Evolutionary conservation across 495 filamentous ascomycete species (phyloP), one percentile per base, ranked within the genome.

Genomic region (Parathielavia appendiculata): DNA sequence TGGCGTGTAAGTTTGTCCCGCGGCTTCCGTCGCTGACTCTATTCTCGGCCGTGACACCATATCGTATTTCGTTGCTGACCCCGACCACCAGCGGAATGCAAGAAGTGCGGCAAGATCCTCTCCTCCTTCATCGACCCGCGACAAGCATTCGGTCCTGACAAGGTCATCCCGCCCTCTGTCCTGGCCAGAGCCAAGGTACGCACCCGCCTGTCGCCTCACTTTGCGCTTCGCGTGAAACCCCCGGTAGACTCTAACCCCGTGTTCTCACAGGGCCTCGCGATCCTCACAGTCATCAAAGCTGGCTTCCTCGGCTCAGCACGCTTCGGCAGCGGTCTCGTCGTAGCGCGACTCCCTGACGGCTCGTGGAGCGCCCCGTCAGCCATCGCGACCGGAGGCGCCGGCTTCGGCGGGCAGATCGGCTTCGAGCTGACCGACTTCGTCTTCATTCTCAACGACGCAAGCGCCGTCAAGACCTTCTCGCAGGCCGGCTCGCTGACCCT

Each of bases 361-460:
- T 78, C 83, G 49, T 98, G 93, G 93, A 95, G 89, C 57, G 95
- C 93, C 16, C 93, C 93, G 7, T 90, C 89, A 16, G 95, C 93
- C 19, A 95, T 98, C 61, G 84, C 85, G 51, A 93, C 89, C 19
- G 88, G 87, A 23, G 93, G 93, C 63, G 95, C 87, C 56, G 93
- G 93, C 26, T 92, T 97, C 62, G 93, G 93, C 64, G 92, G 93
- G 20, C 93, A 98, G 71, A 95, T 98, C 67, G 93, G 93, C 34
- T 92, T 96, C 76, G 93, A 98, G 72, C 76, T 98, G 59, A 97
- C 95, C 43, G 93, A 98, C 69, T 97, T 98, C 70, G 95, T 98
- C 65, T 97, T 98, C 78, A 96, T 97, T 58, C 84, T 98, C 50
- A 98, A 98, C 72, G 93, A 98, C 69, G 81, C 86, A 41, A 83